A percentile compares a stretch with the other conserved stretches of the same genome.
These are phyloP conservation scores for Mariannaea elegans DNA, from an alignment of 2,329 filamentous ascomycete species.

Conservation along the genomic window DNA sequence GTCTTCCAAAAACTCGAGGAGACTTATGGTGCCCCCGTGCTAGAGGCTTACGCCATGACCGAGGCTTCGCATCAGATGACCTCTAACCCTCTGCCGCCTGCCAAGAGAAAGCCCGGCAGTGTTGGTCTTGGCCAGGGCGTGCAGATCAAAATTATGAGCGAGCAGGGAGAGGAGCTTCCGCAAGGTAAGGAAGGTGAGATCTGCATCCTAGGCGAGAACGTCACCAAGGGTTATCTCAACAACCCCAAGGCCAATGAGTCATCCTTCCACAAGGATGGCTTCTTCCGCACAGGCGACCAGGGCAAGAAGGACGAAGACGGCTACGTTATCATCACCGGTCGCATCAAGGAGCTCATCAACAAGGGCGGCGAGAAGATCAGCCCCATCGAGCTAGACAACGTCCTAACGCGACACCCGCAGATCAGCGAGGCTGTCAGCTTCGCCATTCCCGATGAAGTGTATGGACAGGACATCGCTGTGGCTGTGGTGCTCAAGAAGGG, in stretches of 20 bases:
- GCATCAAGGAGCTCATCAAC: slow-evolving; percentile 93
- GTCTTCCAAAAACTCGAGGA: slow-evolving; percentile 82
- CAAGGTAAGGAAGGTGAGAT: slow-evolving; percentile 82
- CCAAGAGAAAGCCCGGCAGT: slow-evolving; percentile 79
- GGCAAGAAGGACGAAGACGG: slow-evolving; percentile 82
- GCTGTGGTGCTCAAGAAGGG: slow-evolving; percentile 78
- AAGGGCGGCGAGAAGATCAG: slow-evolving; percentile 91
- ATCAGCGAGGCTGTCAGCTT: slow-evolving; percentile 85
- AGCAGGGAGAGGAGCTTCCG: slow-evolving; percentile 71
- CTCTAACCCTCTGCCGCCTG: slow-evolving; percentile 75
- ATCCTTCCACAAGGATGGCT: slow-evolving; percentile 78
- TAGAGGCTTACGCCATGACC: slow-evolving; percentile 94
- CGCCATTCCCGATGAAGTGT: slow-evolving; percentile 82
- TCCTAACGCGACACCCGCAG: slow-evolving; percentile 75
- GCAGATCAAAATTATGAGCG: slow-evolving; percentile 79
- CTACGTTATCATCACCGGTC: slow-evolving; percentile 86
- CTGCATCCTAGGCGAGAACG: slow-evolving; percentile 82
- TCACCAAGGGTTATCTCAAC: slow-evolving; percentile 87
- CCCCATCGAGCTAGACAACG: slow-evolving; percentile 88
- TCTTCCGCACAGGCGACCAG: slow-evolving; percentile 90
- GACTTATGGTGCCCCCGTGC: slow-evolving; percentile 79
- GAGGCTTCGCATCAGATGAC: slow-evolving; percentile 90
- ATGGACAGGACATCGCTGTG: slow-evolving; percentile 82
- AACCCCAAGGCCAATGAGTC: slow-evolving; percentile 79
- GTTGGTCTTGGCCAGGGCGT: slow-evolving; percentile 87